Percentiles rank a stretch among this genome's conserved stretches.
These are phyloP conservation scores for Coniella vitis DNA, from an alignment of 2,329 filamentous ascomycete genomes.

Conservation along the genomic window DNA sequence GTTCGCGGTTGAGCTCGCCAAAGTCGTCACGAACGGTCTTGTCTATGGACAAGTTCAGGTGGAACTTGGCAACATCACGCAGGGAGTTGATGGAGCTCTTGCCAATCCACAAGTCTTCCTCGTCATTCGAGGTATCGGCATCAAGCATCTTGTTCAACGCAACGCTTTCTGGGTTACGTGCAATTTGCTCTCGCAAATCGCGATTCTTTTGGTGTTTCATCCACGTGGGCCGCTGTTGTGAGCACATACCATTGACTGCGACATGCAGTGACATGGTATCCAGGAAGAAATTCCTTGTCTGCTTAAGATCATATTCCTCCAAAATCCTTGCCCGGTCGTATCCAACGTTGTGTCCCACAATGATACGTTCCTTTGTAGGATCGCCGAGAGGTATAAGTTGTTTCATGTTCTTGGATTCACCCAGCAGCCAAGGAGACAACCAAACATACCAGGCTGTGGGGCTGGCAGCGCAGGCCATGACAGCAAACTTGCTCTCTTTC, in stretches of 20 bases:
- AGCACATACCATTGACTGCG: slow-evolving; percentile 98
- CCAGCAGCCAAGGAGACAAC: slow-evolving; percentile 91
- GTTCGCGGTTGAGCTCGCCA: slow-evolving; percentile 67
- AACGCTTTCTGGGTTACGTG: slow-evolving; percentile 61
- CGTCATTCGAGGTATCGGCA: slow-evolving; percentile 65
- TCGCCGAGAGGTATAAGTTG: slow-evolving; percentile 88
- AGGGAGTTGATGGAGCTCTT: slow-evolving; percentile 92
- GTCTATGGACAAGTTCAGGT: slow-evolving; percentile 85
- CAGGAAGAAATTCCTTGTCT: slow-evolving; percentile 79
- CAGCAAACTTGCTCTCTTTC: slow-evolving; percentile 84
- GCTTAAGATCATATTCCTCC: slow-evolving; percentile 82
- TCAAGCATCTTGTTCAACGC: slow-evolving; percentile 68
- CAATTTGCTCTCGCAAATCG: slow-evolving; percentile 74
- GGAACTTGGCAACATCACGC: slow-evolving; percentile 92
- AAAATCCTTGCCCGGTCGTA: slow-evolving; percentile 84
- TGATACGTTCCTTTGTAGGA: slow-evolving; percentile 61
- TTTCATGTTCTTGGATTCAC: slow-evolving; percentile 66
- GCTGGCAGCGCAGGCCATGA: slow-evolving; percentile 93
- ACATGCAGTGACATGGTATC: slow-evolving; percentile 99
- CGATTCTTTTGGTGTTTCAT: slow-evolving; percentile 91
- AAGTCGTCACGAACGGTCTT: slow-evolving; percentile 85
- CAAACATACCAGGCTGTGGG: slow-evolving; percentile 93
- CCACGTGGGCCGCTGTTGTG: slow-evolving; percentile 91
- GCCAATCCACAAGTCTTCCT: slow-evolving; percentile 93
- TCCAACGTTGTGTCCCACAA: slow-evolving; percentile 92